These are phyloP conservation scores for Pestalotiopsis sp. DNA, from an alignment of 2,329 filamentous ascomycete species.

Conservation along the genomic window DNA sequence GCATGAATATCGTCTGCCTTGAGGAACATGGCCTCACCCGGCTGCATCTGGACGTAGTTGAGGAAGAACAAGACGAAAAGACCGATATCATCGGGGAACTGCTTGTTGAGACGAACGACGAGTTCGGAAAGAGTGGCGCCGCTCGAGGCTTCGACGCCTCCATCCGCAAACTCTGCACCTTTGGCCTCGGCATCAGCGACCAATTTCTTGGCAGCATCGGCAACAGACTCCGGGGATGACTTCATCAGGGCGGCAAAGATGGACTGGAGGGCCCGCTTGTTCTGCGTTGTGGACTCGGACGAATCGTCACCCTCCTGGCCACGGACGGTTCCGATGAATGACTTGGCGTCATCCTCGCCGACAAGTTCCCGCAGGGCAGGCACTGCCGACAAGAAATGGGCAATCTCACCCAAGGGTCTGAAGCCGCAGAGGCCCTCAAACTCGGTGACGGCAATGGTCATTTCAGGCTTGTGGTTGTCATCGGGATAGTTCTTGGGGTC, in stretches of 20 bases:
- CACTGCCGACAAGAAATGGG: slow-evolving; percentile 70
- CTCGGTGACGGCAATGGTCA: slow-evolving; percentile 96
- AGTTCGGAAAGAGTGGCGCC: slow-evolving; percentile 76
- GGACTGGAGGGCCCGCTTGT: slow-evolving; percentile 77
- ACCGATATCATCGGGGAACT: slow-evolving; percentile 90
- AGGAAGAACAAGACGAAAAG: slow-evolving; percentile 96
- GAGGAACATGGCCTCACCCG: slow-evolving; percentile 94
- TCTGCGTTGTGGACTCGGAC: slow-evolving; percentile 46
- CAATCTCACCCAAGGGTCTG: slow-evolving; percentile 82
- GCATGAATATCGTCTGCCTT: slow-evolving; percentile 97
- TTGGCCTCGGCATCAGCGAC: slow-evolving; percentile 71
- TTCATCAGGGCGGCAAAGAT: slow-evolving; percentile 83
- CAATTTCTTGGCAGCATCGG: slow-evolving; percentile 67
- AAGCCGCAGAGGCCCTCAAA: slow-evolving; percentile 98
- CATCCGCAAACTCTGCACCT: slow-evolving; percentile 73
- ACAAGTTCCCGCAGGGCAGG: slow-evolving; percentile 67
- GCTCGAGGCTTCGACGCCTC: slow-evolving; percentile 67
- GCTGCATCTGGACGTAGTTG: slow-evolving; percentile 86
- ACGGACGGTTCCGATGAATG: slow-evolving; percentile 55
- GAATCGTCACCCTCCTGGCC: slow-evolving; percentile 49
- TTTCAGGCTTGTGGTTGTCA: slow-evolving; percentile 99
- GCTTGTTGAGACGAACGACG: slow-evolving; percentile 73
- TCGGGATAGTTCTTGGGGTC: slow-evolving; percentile 96
- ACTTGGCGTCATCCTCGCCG: slow-evolving; percentile 62
- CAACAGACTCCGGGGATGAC: slow-evolving; percentile 67